Base-by-base conservation (phyloP, 1,139 yeast genomes). In the Taphrina deformans region DNA sequence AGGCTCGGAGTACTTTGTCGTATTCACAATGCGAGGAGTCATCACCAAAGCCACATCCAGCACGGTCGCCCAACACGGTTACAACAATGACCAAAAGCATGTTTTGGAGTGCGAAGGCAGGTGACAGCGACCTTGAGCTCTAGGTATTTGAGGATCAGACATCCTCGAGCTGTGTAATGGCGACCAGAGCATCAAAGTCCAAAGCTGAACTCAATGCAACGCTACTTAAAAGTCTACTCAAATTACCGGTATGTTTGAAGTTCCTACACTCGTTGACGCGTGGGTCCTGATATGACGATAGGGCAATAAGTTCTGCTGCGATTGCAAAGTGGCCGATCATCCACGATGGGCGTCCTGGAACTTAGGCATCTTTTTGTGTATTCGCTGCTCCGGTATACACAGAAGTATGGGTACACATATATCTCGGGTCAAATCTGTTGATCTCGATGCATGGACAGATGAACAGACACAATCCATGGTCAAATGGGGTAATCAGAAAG, bases 341-440 rank as follows among this genome's bases (percentile, higher is more conserved):
- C 99, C 99, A 16, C 81, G 99, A 65, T 93, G 99, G 99, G 97
- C 98, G 10, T 87, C 96, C 24, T 93, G 98, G 97, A 90, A 87
- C 71, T 77, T 93, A 67, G 99, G 99, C 33, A 85, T 96, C 67
- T 92, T 93, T 73, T 82, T 93, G 53, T 93, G 99, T 76, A 93
- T 93, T 68, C 79, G 87, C 70, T 93, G 99, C 77, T 91, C 97
- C 0, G 99, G 99, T 2, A 88, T 92, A 69, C 99, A 93, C 75
- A 82, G 98, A 74, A 85, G 95, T 66, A 85, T 93, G 87, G 98
- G 99, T 1, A 91, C 97, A 0, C 99, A 93, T 76, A 89, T 92
- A 60, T 74, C 78, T 63, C 73, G 77, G 70, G 96, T 89, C 55
- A 89, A 88, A 74, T 88, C 96, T 4, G 95, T 93, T 55, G 99